Evolutionary conservation across 2,329 filamentous ascomycete species (phyloP), one percentile per base, ranked within the genome.

Genomic region (Penicillium hordei): DNA sequence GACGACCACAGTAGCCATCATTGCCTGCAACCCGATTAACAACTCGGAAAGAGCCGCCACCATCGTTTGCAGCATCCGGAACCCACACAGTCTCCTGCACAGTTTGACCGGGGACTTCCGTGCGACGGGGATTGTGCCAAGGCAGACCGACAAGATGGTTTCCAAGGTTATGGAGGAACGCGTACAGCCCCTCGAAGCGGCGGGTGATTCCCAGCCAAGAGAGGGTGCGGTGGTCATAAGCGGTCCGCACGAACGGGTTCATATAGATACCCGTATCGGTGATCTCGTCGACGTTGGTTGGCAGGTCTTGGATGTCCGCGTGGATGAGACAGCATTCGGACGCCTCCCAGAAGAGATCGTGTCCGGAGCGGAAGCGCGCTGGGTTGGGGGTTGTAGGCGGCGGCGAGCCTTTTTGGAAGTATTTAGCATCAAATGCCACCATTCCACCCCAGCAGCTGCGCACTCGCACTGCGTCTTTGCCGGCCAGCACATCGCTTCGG

Each of bases 361-460:
- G 75, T 46, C 85, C 82, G 38, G 83, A 79, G 6, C 86, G 81
- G 68, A 88, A 88, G 4, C 81, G 79, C 7, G 80, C 75, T 0
- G 81, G 83, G 2, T 40, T 55, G 13, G 33, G 60, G 33, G 68
- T 39, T 70, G 62, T 57, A 68, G 68, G 34, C 60, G 60, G 23
- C 69, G 74, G 23, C 69, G 74, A 43, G 60, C 51, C 54, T 46
- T 25, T 55, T 61, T 80, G 78, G 63, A 81, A 79, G 49, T 75
- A 79, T 36, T 66, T 71, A 10, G 78, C 78, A 60, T 81, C 78
- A 60, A 80, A 81, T 17, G 78, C 78, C 25, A 79, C 86, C 83
- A 91, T 91, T 23, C 89, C 89, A 52, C 88, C 87, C 89, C 89
- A 92, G 74, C 89, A 92, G 62, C 86, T 87, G 65, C 82, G 83